These are phyloP conservation scores for Lachnellula willkommii DNA, from an alignment of 2,329 filamentous ascomycete genomes.

Conservation along the genomic window DNA sequence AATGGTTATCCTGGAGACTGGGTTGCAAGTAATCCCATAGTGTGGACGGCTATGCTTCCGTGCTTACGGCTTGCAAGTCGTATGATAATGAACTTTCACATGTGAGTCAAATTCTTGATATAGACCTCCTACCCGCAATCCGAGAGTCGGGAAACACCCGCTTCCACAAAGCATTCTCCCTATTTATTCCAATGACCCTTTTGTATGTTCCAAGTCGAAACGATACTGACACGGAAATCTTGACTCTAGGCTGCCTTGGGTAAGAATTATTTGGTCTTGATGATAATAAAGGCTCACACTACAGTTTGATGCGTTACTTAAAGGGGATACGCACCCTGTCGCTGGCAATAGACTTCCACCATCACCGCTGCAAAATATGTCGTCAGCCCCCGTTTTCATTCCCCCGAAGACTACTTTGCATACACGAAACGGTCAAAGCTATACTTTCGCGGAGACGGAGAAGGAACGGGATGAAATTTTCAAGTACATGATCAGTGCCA, in stretches of 20 bases:
- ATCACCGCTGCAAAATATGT: neutral
- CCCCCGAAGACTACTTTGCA: neutral
- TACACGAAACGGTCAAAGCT: neutral
- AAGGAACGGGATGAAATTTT: neutral
- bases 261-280: neutral
- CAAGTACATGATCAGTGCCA: neutral
- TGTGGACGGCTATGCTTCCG: conserved; percentile 18
- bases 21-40: conserved; percentile 14
- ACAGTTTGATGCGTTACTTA: conserved; percentile 1
- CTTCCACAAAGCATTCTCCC: neutral
- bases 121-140: no score
- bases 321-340: neutral
- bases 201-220: neutral
- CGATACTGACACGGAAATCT: neutral
- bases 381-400: neutral
- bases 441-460: neutral
- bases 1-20: conserved; percentile 3
- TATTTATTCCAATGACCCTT: conserved; percentile 12
- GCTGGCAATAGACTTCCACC: neutral
- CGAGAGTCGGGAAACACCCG: neutral
- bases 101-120: neutral
- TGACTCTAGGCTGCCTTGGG: neutral
- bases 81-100: conserved; percentile 15
- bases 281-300: neutral
- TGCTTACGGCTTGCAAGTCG: conserved; percentile 25